Evolutionary conservation across 2,329 filamentous ascomycete species (phyloP).

Genomic region (Hypoxylon sp.): DNA sequence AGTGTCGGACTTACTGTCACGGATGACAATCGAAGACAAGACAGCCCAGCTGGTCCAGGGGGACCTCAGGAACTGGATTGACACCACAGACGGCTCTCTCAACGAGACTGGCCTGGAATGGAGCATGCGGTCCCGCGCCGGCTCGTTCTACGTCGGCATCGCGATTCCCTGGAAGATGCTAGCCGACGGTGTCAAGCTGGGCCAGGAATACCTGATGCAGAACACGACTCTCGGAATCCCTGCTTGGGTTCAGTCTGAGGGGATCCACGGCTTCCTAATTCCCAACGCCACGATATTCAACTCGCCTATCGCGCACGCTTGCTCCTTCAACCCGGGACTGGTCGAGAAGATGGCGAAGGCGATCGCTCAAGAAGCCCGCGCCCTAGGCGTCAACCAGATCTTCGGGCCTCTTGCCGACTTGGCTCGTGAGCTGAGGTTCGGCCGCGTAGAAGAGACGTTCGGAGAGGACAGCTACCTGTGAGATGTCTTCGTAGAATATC

Average conservation of each 20-base stretch:
- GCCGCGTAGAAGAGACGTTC: slow-evolving; percentile 77
- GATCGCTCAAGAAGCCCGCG: slow-evolving; percentile 70
- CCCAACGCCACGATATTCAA: slow-evolving; percentile 82
- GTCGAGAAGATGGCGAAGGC: slow-evolving; percentile 71
- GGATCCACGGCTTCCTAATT: slow-evolving; percentile 75
- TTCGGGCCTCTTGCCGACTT: slow-evolving; percentile 77
- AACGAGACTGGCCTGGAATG: slow-evolving; percentile 72
- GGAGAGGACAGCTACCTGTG: slow-evolving; percentile 72
- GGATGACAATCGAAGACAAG: slow-evolving; percentile 80
- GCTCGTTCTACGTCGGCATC: slow-evolving; percentile 76
- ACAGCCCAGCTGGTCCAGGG: slow-evolving; percentile 73
- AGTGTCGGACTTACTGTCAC: slow-evolving; percentile 70
- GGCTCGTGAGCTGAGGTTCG: slow-evolving; percentile 74
- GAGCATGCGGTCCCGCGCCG: slow-evolving; percentile 72
- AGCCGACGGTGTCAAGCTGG: slow-evolving; percentile 67
- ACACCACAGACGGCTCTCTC: slow-evolving; percentile 70
- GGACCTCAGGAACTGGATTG: slow-evolving; percentile 77
- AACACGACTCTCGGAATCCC: slow-evolving; percentile 75
- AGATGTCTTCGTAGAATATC: slow-evolving; percentile 18
- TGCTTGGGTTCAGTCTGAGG: slow-evolving; percentile 76
- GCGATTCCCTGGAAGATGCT: slow-evolving; percentile 70
- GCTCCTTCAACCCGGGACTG: slow-evolving; percentile 72
- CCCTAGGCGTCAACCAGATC: slow-evolving; percentile 75
- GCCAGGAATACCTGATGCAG: slow-evolving; percentile 72
- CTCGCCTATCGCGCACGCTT: slow-evolving; percentile 75